These are phyloP conservation scores for Claviceps capensis DNA, from an alignment of 2,329 filamentous ascomycete species.

Conservation along the genomic window DNA sequence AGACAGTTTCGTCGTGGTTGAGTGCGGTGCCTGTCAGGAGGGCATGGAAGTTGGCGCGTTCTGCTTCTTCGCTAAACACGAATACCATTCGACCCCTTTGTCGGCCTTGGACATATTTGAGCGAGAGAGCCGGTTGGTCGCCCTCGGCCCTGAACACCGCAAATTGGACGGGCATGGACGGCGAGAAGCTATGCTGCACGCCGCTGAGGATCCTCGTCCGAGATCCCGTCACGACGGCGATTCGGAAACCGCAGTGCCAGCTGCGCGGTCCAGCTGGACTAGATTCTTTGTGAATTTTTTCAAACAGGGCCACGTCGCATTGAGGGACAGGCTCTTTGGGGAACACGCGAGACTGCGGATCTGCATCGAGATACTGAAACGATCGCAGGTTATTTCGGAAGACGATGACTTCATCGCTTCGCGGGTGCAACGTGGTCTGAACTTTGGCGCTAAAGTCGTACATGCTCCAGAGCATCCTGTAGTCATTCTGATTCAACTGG, in stretches of 20 bases:
- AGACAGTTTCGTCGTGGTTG: slow-evolving; percentile 53
- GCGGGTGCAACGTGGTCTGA: slow-evolving; percentile 54
- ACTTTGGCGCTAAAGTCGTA: slow-evolving; percentile 74
- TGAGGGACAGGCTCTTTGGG: slow-evolving; percentile 58
- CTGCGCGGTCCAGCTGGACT: slow-evolving; percentile 60
- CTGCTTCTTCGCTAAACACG: slow-evolving; percentile 60
- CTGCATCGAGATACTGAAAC: slow-evolving; percentile 70
- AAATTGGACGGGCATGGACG: slow-evolving; percentile 59
- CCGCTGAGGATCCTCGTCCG: slow-evolving; percentile 65
- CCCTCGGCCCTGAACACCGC: slow-evolving; percentile 62
- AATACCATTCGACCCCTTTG: slow-evolving; percentile 60
- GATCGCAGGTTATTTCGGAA: slow-evolving; percentile 57
- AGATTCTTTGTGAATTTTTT: slow-evolving; percentile 51
- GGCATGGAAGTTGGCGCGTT: slow-evolving; percentile 58
- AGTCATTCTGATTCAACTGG: slow-evolving; percentile 63
- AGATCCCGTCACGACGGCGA: slow-evolving; percentile 65
- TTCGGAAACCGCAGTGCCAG: slow-evolving; percentile 65
- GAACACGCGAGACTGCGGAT: slow-evolving; percentile 56
- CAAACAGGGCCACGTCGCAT: slow-evolving; percentile 65
- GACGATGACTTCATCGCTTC: slow-evolving; percentile 53
- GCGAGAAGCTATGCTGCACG: slow-evolving; percentile 55
- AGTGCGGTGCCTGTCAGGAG: slow-evolving; percentile 61
- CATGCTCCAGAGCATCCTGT: slow-evolving; percentile 65
- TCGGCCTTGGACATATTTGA: slow-evolving; percentile 55
- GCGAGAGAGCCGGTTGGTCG: slow-evolving; percentile 52